Percentiles rank a stretch among this genome's conserved stretches.
phyloP scores from a whole-genome alignment of 116 monocot genomes.

The Dioscorea cayenensis region DNA sequence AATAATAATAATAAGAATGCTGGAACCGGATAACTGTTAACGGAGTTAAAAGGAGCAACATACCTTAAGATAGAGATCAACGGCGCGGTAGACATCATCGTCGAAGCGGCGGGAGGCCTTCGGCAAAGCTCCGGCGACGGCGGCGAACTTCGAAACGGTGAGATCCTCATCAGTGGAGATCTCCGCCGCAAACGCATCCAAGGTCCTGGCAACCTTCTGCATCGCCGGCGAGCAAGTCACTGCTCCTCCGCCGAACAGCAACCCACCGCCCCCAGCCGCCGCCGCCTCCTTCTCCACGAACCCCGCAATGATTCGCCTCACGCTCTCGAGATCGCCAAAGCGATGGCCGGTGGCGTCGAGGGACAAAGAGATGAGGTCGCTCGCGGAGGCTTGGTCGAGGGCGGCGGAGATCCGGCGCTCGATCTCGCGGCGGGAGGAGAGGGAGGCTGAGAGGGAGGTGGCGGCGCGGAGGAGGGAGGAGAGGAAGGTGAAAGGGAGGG shows the following conservation, averaged over 20 bases:
- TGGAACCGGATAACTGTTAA: too few species aligned
- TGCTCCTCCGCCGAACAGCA: conserved; percentile 27
- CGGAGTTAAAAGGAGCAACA: too few species aligned
- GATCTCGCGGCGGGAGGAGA: conserved; percentile 34
- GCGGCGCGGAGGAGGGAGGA: conserved; percentile 76
- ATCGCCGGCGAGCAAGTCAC: conserved; percentile 31
- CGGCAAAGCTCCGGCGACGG: conserved; percentile 60
- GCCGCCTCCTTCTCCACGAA: conserved; percentile 58
- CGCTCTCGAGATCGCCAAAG: conserved; percentile 49
- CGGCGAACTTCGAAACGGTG: conserved; percentile 69
- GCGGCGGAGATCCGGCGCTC: conserved; percentile 41
- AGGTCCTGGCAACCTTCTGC: conserved; percentile 57
- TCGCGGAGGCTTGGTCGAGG: conserved; percentile 51
- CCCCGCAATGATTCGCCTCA: conserved; percentile 43
- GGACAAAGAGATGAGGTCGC: conserved; percentile 61
- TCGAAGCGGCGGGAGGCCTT: conserved; percentile 69
- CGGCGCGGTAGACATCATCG: conserved; percentile 86
- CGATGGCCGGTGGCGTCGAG: conserved; percentile 54
- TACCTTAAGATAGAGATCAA: conserved; percentile 93
- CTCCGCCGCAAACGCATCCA: conserved; percentile 75
- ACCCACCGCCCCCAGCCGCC: conserved; percentile 4
- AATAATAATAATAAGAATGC: too few species aligned
- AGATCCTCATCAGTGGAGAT: conserved; percentile 77
- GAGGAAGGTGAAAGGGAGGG: conserved; percentile 58
- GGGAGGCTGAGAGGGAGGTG: conserved; percentile 36